Base-by-base conservation (phyloP, 2,329 filamentous ascomycete species). In the Scytalidium sp. region DNA sequence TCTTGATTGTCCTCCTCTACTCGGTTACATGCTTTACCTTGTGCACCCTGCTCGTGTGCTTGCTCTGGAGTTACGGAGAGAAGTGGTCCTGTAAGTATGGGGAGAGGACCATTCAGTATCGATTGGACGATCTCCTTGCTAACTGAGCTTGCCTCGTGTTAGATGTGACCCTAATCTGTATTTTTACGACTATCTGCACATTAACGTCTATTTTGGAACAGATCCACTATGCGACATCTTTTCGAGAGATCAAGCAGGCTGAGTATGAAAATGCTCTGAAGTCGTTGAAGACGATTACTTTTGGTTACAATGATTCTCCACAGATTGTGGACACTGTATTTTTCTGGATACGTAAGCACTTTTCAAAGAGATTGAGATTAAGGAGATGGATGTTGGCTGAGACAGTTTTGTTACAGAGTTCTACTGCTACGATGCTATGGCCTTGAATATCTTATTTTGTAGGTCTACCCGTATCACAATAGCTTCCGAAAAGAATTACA, bases 341-440 rank as follows among this genome's bases (percentile, higher is more conserved):
- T 2, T 78, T 72, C 54, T 76, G 73, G 50, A 75, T 78, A 51
- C 75, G 75, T 76, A 60, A 45, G 73, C 64, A 15, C 3, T 19
- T 21, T 21, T 11, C 3, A 23, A 32, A 25, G 7, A 3, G 19
- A n/a, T n/a, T n/a, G n/a, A n/a, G n/a, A n/a, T n/a, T n/a, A 27
- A 36, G 20, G 44, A 19, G 9, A 22, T 32, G 15, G 21, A 29
- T 10, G 41, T 55, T 60, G 41, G 61, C 52, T 41, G 8, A 47
- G 19, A 29, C 23, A 49, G 20, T 52, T 32, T 15, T 5, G 5
- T 5, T 4, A 1, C 44, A 78, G 75, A 78, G 56, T 76, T 72
- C 45, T 77, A 76, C 51, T 68, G 67, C 23, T 78, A 78, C 56
- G 77, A 75, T 60, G 72, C 73, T n/a, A 72, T 76, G 58, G 64